Percentiles rank a stretch among this genome's conserved stretches.
Evolutionary conservation across 148 eudicot species (phyloP).

Genomic region (Fagopyrum homotropicum): DNA sequence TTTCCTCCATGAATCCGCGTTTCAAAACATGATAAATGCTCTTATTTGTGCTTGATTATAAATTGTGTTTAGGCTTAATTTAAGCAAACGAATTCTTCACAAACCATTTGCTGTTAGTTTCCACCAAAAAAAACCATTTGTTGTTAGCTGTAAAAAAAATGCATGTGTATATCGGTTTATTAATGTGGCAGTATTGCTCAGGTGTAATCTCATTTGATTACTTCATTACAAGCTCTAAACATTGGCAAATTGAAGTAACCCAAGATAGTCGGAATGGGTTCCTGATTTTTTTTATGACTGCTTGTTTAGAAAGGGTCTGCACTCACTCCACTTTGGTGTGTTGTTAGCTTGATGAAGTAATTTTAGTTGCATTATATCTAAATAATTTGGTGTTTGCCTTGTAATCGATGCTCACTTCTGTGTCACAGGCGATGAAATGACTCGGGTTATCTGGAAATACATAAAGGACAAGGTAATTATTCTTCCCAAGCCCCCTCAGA

Average conservation of each 20-base stretch:
- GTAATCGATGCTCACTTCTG: background rate
- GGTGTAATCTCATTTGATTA: background rate
- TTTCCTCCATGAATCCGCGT: background rate
- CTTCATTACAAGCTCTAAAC: too few relatives aligned
- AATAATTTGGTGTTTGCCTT: background rate
- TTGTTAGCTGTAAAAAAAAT: background rate
- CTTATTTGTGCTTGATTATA: background rate
- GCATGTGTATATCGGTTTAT: background rate
- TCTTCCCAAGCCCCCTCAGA: background rate
- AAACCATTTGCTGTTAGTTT: background rate
- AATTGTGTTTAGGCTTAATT: background rate
- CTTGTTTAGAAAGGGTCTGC: background rate
- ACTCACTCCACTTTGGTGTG: background rate
- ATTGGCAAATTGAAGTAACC: background rate
- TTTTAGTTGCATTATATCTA: background rate
- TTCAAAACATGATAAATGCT: background rate
- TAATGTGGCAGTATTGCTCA: background rate
- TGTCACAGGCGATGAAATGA: slow-evolving; percentile 42
- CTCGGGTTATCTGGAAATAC: slow-evolving; percentile 41
- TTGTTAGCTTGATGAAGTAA: background rate
- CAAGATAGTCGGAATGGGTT: background rate
- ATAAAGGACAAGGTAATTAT: slow-evolving; percentile 40
- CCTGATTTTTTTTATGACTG: background rate
- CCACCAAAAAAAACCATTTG: background rate
- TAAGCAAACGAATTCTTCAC: background rate